Evolutionary conservation across 192 early-diverging fungal species (phyloP), one percentile per base, ranked within the genome.

Genomic region (Podochytrium sp.): DNA sequence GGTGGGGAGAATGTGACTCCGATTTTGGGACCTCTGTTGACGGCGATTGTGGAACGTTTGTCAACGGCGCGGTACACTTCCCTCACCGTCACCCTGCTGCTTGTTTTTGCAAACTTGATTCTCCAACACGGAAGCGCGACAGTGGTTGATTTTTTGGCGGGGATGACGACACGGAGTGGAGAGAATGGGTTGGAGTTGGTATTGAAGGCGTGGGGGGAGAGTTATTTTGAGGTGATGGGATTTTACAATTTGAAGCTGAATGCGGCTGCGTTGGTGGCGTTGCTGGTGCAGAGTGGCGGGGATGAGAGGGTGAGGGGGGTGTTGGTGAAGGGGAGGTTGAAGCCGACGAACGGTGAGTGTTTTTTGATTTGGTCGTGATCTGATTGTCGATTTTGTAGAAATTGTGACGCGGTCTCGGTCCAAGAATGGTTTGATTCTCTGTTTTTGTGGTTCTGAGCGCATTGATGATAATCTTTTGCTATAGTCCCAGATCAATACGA

Each of bases 91-190:
- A 93, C 94, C 27, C 81, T 97, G 25, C 80, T 97, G 7, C 83
- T 92, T 65, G 89, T 96, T 7, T 95, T 97, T 80, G 93, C 92
- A 40, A 94, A 97, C 65, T 83, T 97, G 52, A 85, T 94, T 49
- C 91, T 95, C 42, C 79, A 87, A n/a, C 74, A 81, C 33, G 67
- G 66, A 70, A 57, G 65, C 38, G 81, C 86, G 30, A 91, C 90
- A 18, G 87, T 94, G 0, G 78, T 94, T 59, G 81, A 92, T 33
- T 92, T 96, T 79, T 84, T 98, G 58, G 75, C 63, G 35, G 73
- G 78, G 18, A 75, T 89, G 25, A 75, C 82, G n/a, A 79, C 94
- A 34, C 49, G 50, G 10, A 5, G 20, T 7, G 59, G 35, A 20
- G 80, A 85, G 41, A 88, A 81, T 55, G 96, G 94, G 3, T 76